Conservation (phyloP, 352 stramenopile species). For the Phytophthora citricola region DNA sequence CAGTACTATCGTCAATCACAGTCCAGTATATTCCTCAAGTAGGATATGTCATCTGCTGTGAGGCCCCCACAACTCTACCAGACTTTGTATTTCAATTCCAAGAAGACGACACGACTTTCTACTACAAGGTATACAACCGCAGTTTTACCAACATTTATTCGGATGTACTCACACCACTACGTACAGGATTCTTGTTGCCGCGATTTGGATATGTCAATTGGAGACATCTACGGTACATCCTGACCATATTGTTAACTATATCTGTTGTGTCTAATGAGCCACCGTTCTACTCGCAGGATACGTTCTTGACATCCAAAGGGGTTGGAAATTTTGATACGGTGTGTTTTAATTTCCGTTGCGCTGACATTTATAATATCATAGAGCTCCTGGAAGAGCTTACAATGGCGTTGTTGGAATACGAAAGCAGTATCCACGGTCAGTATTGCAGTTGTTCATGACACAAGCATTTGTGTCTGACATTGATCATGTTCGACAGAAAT, state of each 20-base stretch:
- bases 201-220: slow-evolving; percentile 82
- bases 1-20: slow-evolving; percentile 74
- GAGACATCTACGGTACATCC: slow-evolving; percentile 78
- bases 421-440: slow-evolving; percentile 72
- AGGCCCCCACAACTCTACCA: slow-evolving; percentile 66
- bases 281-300: slow-evolving; percentile 47
- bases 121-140: slow-evolving; percentile 76
- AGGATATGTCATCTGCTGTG: slow-evolving; percentile 86
- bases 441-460: neutral
- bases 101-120: slow-evolving; percentile 87
- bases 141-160: neutral
- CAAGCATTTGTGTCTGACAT: neutral
- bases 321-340: slow-evolving; percentile 33
- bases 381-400: slow-evolving; percentile 82
- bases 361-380: slow-evolving; percentile 23
- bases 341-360: too few species aligned
- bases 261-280: neutral
- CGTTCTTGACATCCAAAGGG: slow-evolving; percentile 83
- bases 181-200: slow-evolving; percentile 75
- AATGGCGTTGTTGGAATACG: slow-evolving; percentile 72
- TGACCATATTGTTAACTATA: neutral
- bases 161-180: neutral
- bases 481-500: slow-evolving; percentile 55
- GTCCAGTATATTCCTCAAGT: slow-evolving; percentile 90
- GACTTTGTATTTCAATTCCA: slow-evolving; percentile 91